Base-by-base conservation (phyloP, 2,329 filamentous ascomycete genomes). In the Colletotrichum tanaceti region DNA sequence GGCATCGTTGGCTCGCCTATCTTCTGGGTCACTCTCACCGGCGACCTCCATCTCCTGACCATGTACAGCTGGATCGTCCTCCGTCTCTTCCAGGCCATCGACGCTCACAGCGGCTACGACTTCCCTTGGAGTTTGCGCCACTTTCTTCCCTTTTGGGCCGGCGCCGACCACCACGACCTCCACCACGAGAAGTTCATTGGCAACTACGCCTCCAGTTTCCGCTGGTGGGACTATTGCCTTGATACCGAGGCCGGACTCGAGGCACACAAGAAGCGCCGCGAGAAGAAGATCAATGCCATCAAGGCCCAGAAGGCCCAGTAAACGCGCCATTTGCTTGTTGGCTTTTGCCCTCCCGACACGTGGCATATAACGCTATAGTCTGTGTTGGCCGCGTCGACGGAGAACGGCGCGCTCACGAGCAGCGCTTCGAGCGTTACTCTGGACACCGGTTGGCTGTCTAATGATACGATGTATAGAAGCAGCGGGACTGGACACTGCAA, bases 121-220 rank as follows among this genome's bases (percentile, higher is more conserved):
- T 98, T 99, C 83, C 96, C 96, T 70, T 99, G 94, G 94, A 95
- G 91, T 77, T 83, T 99, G 82, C 93, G 94, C 81, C 93, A 98
- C 81, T 92, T 98, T 86, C 84, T 99, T 59, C 96, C 96, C 43
- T 94, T 99, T 88, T 99, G 96, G 96, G 95, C 95, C 63, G 96
- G 96, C 71, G 96, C 96, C 63, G 90, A 97, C 75, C 95, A 98
- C 83, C 96, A 99, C 84, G 96, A 99, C 77, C 85, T 94, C 52
- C 96, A 99, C 83, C 96, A 99, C 83, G 96, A 99, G 85, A 93
- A 94, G 79, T 99, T 99, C 83, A 94, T 99, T 72, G 96, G 96
- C 75, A 99, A 99, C 86, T 99, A 98, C 80, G 86, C 95, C 59
- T 97, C 94, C 78, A 97, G 93, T 85, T 99, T 99, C 89, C 89